Evolutionary conservation across 2,329 filamentous ascomycete genomes (phyloP).

Genomic region (Xylariaceae sp.): DNA sequence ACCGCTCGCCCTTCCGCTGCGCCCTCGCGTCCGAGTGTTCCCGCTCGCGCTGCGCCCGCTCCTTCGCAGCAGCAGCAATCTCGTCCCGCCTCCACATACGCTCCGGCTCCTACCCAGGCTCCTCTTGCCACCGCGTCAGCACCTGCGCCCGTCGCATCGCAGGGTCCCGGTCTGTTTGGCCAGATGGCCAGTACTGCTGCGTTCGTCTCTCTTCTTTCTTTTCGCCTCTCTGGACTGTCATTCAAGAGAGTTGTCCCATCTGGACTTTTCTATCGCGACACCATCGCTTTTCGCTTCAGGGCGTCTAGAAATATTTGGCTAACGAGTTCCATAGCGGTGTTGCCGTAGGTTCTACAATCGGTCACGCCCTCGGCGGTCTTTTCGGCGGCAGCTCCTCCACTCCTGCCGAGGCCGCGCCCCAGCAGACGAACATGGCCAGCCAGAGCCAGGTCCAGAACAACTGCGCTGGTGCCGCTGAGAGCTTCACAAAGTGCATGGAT

Average conservation of each 20-base stretch:
- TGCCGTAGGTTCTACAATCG: constrained; percentile 89
- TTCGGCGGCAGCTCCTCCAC: constrained; percentile 71
- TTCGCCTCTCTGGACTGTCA: background rate
- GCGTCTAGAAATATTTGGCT: constrained; percentile 17
- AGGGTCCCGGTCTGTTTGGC: constrained; percentile 81
- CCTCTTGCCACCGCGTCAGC: constrained; percentile 20
- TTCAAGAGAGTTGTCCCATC: too few relatives aligned
- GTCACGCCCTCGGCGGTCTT: constrained; percentile 85
- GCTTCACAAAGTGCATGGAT: constrained; percentile 95
- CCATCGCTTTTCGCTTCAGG: background rate
- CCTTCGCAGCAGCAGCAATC: constrained; percentile 57
- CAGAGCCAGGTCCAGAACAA: constrained; percentile 58
- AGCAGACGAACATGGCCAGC: constrained; percentile 42
- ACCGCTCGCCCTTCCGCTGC: constrained; percentile 42
- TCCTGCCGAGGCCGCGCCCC: constrained; percentile 46
- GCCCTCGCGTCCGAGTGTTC: constrained; percentile 58
- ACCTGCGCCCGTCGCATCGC: constrained; percentile 45
- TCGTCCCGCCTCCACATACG: constrained; percentile 65
- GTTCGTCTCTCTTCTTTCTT: constrained; percentile 41
- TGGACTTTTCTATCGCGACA: background rate
- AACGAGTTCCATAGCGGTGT: constrained; percentile 64
- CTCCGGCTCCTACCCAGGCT: constrained; percentile 20
- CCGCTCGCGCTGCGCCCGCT: constrained; percentile 45
- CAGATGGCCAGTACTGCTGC: constrained; percentile 98
- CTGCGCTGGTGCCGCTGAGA: constrained; percentile 73